These are phyloP conservation scores for Golovinomyces cichoracearum DNA, from an alignment of 2,329 filamentous ascomycete genomes.

Conservation along the genomic window DNA sequence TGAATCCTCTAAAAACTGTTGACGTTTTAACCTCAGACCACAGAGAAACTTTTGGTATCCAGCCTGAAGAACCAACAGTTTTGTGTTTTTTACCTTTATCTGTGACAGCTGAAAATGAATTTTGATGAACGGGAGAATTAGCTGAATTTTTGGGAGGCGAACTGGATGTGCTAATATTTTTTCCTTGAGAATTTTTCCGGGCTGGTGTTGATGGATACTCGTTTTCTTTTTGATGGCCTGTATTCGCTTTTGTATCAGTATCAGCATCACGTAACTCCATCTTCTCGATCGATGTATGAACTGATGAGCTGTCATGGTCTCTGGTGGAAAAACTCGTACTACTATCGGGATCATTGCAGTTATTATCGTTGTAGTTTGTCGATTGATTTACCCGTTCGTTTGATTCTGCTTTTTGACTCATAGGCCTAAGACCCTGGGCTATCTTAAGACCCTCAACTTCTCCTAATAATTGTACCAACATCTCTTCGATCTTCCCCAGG, in stretches of 20 bases:
- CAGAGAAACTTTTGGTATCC: conserved; percentile 77
- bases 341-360: conserved; percentile 65
- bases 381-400: conserved; percentile 37
- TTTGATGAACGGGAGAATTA: conserved; percentile 41
- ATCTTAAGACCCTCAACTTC: conserved; percentile 69
- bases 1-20: conserved; percentile 54
- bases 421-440: conserved; percentile 22
- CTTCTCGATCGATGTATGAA: conserved; percentile 38
- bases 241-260: conserved; percentile 21
- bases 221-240: conserved; percentile 31
- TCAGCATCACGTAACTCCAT: conserved; percentile 49
- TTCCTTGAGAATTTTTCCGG: conserved; percentile 26
- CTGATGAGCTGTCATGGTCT: conserved; percentile 48
- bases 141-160: conserved; percentile 22
- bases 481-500: conserved; percentile 64
- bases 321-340: conserved; percentile 50
- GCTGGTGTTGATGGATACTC: conserved; percentile 36
- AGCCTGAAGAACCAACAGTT: conserved; percentile 49
- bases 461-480: conserved; percentile 72
- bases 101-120: conserved; percentile 37
- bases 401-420: conserved; percentile 33
- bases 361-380: conserved; percentile 38
- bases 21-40: conserved; percentile 95
- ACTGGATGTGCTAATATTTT: conserved; percentile 30
- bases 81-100: conserved; percentile 71